Evolutionary conservation across 2,329 filamentous ascomycete species (phyloP).

Genomic region (Boeremia lycopersici): DNA sequence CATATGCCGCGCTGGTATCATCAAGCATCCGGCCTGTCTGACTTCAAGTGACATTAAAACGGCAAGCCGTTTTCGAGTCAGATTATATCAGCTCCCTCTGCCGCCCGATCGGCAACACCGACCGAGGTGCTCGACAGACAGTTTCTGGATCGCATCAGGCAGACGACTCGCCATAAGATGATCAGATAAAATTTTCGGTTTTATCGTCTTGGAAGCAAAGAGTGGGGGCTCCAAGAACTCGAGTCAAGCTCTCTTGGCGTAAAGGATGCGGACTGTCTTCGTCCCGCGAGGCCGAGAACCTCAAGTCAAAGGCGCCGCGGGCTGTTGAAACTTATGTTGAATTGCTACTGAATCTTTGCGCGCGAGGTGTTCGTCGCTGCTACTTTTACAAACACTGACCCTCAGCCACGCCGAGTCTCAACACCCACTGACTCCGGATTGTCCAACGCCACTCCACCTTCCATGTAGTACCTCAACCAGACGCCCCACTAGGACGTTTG

Average conservation of each 20-base stretch:
- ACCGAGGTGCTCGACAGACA: not conserved
- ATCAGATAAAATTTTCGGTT: not conserved
- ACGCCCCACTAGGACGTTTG: conserved; percentile 46
- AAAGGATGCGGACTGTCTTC: not conserved
- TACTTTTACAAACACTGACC: not conserved
- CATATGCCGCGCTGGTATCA: not conserved
- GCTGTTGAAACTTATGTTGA: conserved; percentile 4
- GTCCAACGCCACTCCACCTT: not conserved
- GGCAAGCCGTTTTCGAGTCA: not conserved
- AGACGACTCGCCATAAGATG: not conserved
- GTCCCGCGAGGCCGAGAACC: not conserved
- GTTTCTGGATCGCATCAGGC: not conserved
- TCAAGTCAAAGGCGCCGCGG: not conserved
- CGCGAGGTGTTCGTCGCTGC: not conserved
- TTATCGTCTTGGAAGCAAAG: not conserved
- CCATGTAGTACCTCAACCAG: not conserved
- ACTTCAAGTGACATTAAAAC: not conserved
- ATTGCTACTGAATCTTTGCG: conserved; percentile 8
- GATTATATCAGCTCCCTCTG: not conserved
- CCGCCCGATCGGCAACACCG: not conserved
- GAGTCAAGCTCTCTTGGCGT: not conserved
- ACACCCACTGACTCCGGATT: conserved; percentile 1
- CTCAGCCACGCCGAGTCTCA: conserved; percentile 1
- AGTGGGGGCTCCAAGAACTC: not conserved
- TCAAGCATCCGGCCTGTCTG: not conserved